Conservation (phyloP, 192 early-diverging fungal genomes). For the Chytriomyces confervae region DNA sequence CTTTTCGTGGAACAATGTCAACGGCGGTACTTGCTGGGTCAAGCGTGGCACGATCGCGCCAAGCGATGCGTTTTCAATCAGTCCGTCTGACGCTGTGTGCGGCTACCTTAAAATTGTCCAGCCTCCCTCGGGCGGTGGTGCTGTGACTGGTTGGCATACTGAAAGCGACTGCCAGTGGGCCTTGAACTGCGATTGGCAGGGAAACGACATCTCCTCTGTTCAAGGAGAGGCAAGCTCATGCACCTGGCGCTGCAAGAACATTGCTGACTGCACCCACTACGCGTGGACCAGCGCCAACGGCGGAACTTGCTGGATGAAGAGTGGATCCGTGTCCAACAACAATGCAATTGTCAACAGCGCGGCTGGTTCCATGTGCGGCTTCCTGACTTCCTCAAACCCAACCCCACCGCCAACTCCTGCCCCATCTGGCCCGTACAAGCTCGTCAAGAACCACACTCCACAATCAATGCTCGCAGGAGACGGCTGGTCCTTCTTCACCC, state of each 20-base stretch:
- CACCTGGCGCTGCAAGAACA: not conserved
- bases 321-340: not conserved
- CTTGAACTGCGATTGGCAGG: not conserved
- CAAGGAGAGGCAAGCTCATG: not conserved
- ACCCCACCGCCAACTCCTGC: not conserved
- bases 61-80: not conserved
- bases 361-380: not conserved
- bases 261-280: constrained; percentile 31
- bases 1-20: constrained; percentile 23
- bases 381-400: not conserved
- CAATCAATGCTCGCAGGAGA: constrained; percentile 46
- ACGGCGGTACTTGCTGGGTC: constrained; percentile 35
- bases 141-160: not conserved
- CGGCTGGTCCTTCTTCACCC: constrained; percentile 36
- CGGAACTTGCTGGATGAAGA: constrained; percentile 38
- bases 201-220: not conserved
- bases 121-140: not conserved
- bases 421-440: constrained; percentile 5
- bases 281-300: constrained; percentile 22
- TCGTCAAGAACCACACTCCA: constrained; percentile 27
- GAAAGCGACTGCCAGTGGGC: not conserved
- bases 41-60: not conserved
- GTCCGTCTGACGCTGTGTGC: not conserved
- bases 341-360: not conserved
- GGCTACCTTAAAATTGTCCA: not conserved